These are phyloP conservation scores for Cyclostephanos invisitatus DNA, from an alignment of 108 stramenopile species.

Conservation along the genomic window DNA sequence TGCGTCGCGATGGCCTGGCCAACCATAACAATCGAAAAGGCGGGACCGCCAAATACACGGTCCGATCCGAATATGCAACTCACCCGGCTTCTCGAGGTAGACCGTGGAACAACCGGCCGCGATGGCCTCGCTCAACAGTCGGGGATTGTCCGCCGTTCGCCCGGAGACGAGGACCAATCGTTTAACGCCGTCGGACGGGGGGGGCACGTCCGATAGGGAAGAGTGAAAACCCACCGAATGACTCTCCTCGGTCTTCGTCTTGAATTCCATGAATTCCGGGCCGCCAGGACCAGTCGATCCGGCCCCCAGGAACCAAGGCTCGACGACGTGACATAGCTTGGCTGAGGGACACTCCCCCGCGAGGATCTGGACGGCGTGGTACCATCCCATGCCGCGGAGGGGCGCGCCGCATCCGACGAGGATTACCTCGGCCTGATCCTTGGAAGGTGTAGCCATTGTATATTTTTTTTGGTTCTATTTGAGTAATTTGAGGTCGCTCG, in stretches of 20 bases:
- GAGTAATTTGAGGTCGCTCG: background rate
- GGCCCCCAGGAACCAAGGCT: conserved; percentile 90
- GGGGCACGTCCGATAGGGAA: conserved; percentile 68
- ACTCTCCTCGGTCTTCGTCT: conserved; percentile 55
- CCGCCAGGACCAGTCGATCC: conserved; percentile 81
- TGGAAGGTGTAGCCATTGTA: background rate
- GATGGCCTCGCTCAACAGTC: conserved; percentile 73
- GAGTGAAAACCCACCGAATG: conserved; percentile 77
- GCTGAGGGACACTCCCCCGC: conserved; percentile 79
- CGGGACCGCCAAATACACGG: no score
- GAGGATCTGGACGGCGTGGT: conserved; percentile 88
- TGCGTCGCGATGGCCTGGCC: no score
- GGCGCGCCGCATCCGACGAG: conserved; percentile 58
- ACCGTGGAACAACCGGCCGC: conserved; percentile 66
- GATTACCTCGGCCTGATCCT: conserved; percentile 56
- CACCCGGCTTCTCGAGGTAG: conserved; percentile 91
- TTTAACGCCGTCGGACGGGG: conserved; percentile 65
- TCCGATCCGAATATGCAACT: background rate
- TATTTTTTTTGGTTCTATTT: background rate
- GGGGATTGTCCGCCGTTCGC: conserved; percentile 89
- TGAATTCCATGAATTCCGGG: conserved; percentile 78
- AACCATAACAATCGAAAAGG: no score
- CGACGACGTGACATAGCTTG: conserved; percentile 83
- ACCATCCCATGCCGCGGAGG: conserved; percentile 81
- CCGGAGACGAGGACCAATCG: conserved; percentile 88